These are phyloP conservation scores for Vitis cinerea DNA, from an alignment of 164 flowering plant genomes.

Conservation along the genomic window DNA sequence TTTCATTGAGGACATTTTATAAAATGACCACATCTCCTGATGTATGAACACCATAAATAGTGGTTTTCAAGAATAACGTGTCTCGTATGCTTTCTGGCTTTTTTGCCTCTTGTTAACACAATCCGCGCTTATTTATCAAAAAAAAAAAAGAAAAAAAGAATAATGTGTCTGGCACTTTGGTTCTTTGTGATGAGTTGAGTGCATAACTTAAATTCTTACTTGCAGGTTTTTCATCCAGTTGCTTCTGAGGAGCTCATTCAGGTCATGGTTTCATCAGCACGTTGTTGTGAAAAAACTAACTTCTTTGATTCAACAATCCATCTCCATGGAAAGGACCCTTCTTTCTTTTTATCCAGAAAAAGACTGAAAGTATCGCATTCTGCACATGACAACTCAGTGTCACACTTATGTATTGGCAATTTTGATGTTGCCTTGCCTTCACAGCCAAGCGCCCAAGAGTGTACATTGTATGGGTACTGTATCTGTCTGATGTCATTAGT, in stretches of 20 bases:
- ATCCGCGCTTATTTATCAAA: no score
- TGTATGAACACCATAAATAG: no score
- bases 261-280: slow-evolving; percentile 7
- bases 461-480: slow-evolving; percentile 21
- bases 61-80: no score
- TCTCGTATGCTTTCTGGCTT: no score
- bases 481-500: background rate
- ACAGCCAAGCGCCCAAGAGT: background rate
- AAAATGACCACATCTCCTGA: no score
- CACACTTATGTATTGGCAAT: slow-evolving; percentile 13
- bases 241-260: background rate
- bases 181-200: no score
- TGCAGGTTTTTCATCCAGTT: background rate
- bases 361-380: slow-evolving; percentile 20
- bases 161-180: no score
- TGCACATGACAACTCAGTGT: slow-evolving; percentile 2
- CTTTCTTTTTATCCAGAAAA: slow-evolving; percentile 22
- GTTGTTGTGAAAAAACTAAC: background rate
- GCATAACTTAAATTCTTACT: no score
- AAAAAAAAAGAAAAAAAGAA: no score
- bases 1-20: no score
- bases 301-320: background rate
- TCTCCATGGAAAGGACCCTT: slow-evolving; percentile 2
- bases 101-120: no score
- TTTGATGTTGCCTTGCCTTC: slow-evolving; percentile 12